phyloP scores from a whole-genome alignment of 176 grass and related monocot genomes.

The Triticum aestivum region DNA sequence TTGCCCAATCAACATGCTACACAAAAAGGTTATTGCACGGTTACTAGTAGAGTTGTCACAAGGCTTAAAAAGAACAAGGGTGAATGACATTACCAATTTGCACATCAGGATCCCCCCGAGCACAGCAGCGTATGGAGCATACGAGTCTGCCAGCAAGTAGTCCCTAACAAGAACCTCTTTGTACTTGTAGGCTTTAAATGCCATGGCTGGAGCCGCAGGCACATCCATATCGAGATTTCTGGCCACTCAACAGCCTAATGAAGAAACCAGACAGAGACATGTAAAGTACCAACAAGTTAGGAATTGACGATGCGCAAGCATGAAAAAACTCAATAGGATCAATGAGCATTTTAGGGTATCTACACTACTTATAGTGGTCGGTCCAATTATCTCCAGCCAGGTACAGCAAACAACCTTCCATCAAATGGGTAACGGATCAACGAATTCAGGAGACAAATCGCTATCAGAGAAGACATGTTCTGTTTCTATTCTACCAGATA shows the following conservation, averaged over 20 bases:
- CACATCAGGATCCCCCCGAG: slow-evolving; percentile 76
- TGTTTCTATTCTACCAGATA: no score
- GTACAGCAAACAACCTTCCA: not conserved
- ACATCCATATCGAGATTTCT: slow-evolving; percentile 27
- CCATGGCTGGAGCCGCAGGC: slow-evolving; percentile 36
- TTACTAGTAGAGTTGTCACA: not conserved
- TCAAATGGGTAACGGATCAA: not conserved
- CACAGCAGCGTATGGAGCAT: slow-evolving; percentile 64
- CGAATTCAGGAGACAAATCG: not conserved
- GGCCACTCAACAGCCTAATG: slow-evolving; percentile 4
- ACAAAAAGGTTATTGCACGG: not conserved
- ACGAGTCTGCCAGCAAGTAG: slow-evolving; percentile 75
- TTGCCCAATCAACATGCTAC: not conserved
- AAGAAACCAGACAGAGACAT: not conserved
- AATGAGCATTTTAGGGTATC: not conserved
- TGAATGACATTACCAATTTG: slow-evolving; percentile 66
- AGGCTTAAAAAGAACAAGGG: not conserved
- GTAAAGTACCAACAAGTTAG: not conserved
- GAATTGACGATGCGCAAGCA: not conserved
- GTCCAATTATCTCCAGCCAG: not conserved
- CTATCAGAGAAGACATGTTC: not conserved
- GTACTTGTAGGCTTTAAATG: slow-evolving; percentile 58
- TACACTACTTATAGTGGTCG: not conserved
- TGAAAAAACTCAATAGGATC: not conserved
- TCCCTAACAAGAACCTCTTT: slow-evolving; percentile 71